Evolutionary conservation across 139 green algal genomes (phyloP).

Genomic region (Chlorella sp.): DNA sequence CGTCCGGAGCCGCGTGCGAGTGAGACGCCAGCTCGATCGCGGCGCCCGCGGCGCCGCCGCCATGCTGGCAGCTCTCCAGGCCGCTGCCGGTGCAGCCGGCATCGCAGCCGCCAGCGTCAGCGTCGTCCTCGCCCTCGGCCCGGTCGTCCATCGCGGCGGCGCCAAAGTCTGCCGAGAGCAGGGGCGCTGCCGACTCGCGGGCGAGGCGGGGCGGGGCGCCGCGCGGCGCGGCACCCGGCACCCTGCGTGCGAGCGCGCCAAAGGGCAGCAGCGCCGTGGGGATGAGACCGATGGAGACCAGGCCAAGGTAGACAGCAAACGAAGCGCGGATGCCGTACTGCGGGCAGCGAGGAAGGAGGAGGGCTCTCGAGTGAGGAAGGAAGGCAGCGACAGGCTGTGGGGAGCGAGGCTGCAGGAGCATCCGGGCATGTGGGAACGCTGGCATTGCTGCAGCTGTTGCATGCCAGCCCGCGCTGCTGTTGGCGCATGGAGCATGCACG

Average conservation of each 20-base stretch:
- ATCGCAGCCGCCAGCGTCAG: no score
- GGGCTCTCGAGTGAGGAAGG: no score
- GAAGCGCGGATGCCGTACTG: no score
- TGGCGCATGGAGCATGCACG: no score
- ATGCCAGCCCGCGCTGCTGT: no score
- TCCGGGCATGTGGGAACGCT: no score
- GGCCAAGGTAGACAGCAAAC: slow-evolving; percentile 1
- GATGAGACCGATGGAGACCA: neutral
- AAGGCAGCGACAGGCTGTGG: no score
- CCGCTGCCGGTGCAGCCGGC: neutral
- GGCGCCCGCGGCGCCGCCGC: neutral
- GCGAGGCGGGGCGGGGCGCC: neutral
- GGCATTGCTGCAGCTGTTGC: no score
- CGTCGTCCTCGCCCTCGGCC: no score
- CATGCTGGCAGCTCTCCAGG: slow-evolving; percentile 7
- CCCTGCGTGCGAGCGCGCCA: neutral
- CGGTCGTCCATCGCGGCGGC: neutral
- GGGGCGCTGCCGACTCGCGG: neutral
- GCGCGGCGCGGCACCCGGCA: neutral
- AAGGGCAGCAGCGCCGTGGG: slow-evolving; percentile 12
- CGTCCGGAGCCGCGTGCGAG: neutral
- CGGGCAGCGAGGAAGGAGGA: no score
- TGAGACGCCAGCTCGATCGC: neutral
- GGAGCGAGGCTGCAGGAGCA: no score
- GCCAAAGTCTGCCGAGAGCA: neutral